Percentiles rank a stretch among this genome's conserved stretches.
phyloP scores from a whole-genome alignment of 2,329 filamentous ascomycete species.

The Hymenoscyphus linearis region DNA sequence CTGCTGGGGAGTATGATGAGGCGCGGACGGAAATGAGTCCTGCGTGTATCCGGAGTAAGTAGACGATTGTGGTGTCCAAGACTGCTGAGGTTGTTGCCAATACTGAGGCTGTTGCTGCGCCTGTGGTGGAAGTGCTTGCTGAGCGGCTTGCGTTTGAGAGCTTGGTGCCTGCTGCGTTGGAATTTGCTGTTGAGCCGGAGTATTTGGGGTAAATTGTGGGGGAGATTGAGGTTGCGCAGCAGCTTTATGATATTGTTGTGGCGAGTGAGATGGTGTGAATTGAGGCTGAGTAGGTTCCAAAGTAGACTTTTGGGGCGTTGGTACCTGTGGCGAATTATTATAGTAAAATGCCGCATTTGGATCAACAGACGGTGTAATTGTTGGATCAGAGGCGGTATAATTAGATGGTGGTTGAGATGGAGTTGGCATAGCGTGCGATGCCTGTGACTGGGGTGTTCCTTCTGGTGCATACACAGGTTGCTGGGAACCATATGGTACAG shows the following conservation, averaged over 20 bases:
- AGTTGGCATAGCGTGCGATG: constrained; percentile 10
- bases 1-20: constrained; percentile 50
- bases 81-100: constrained; percentile 43
- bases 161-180: constrained; percentile 22
- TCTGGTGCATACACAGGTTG: constrained; percentile 17
- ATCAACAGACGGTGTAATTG: constrained; percentile 40
- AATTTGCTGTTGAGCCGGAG: constrained; percentile 25
- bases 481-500: constrained; percentile 25
- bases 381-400: constrained; percentile 32
- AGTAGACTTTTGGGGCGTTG: constrained; percentile 33
- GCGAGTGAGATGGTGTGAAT: constrained; percentile 34
- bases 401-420: constrained; percentile 32
- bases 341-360: constrained; percentile 56
- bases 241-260: constrained; percentile 29
- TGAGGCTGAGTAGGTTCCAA: constrained; percentile 32
- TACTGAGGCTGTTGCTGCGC: constrained; percentile 39
- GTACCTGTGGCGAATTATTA: constrained; percentile 41
- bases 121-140: constrained; percentile 26
- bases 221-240: constrained; percentile 23
- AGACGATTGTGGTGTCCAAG: constrained; percentile 32
- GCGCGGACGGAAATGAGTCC: constrained; percentile 60
- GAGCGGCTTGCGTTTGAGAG: constrained; percentile 24
- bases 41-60: constrained; percentile 49
- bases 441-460: constrained; percentile 25
- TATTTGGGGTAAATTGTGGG: constrained; percentile 23